Evolutionary conservation across 2,329 filamentous ascomycete genomes (phyloP).

Genomic region (Ophiostoma novo-ulmi): DNA sequence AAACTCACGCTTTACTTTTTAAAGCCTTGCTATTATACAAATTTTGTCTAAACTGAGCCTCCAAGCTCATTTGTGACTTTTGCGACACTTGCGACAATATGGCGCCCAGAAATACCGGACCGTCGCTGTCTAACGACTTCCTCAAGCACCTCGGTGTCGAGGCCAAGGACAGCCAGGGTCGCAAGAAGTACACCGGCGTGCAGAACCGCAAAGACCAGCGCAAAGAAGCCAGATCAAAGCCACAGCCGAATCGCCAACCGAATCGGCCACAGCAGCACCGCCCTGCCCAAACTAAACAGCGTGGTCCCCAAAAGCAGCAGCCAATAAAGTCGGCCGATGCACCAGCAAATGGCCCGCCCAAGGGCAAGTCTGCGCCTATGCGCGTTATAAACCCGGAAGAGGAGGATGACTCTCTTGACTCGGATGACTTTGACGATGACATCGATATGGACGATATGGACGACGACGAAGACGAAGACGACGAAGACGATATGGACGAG

Average conservation of each 20-base stretch:
- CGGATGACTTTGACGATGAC: conserved; percentile 25
- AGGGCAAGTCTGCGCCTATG: conserved; percentile 12
- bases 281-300: neutral
- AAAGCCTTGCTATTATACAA: neutral
- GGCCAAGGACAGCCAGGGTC: conserved; percentile 23
- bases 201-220: conserved; percentile 37
- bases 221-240: conserved; percentile 59
- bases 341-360: neutral
- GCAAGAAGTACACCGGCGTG: neutral
- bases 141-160: conserved; percentile 38
- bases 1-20: neutral
- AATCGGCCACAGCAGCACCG: neutral
- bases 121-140: conserved; percentile 26
- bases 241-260: conserved; percentile 29
- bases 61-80: neutral
- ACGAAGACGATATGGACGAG: conserved; percentile 29
- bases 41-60: neutral
- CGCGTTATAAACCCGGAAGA: conserved; percentile 13
- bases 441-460: conserved; percentile 27
- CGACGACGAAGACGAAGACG: conserved; percentile 27
- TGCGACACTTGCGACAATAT: conserved; percentile 12
- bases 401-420: conserved; percentile 21
- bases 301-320: neutral
- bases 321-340: neutral
- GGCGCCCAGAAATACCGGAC: conserved; percentile 21